Conservation (phyloP, 2,329 filamentous ascomycete species). For the Neodidymelliopsis sp. region DNA sequence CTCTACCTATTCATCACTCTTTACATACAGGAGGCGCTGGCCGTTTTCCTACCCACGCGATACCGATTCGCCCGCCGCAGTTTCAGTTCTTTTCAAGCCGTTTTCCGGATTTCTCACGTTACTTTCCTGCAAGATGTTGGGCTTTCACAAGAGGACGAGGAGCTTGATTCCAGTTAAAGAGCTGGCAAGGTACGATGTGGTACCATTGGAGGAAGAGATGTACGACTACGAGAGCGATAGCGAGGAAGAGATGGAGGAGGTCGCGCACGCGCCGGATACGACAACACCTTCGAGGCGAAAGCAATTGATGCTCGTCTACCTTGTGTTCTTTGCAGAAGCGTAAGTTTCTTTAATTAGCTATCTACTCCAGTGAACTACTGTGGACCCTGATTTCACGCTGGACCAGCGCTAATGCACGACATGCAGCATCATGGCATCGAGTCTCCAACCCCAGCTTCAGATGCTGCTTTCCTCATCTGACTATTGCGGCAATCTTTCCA, state of each 20-base stretch:
- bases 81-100: slow-evolving; percentile 6
- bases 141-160: slow-evolving; percentile 53
- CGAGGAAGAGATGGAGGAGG: slow-evolving; percentile 40
- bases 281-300: slow-evolving; percentile 27
- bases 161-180: slow-evolving; percentile 55
- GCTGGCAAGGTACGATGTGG: slow-evolving; percentile 52
- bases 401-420: slow-evolving; percentile 20
- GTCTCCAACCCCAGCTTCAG: slow-evolving; percentile 56
- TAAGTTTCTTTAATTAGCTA: slow-evolving; percentile 29
- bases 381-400: slow-evolving; percentile 16
- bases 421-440: slow-evolving; percentile 56
- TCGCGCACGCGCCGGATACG: slow-evolving; percentile 24
- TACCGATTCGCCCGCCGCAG: slow-evolving; percentile 15
- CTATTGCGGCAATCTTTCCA: slow-evolving; percentile 54
- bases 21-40: slow-evolving; percentile 15
- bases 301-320: slow-evolving; percentile 54
- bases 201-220: slow-evolving; percentile 38
- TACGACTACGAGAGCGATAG: slow-evolving; percentile 32
- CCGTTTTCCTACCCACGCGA: slow-evolving; percentile 14
- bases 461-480: slow-evolving; percentile 55
- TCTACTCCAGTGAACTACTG: slow-evolving; percentile 1
- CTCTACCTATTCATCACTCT: slow-evolving; percentile 19
- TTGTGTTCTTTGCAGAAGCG: slow-evolving; percentile 58
- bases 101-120: slow-evolving; percentile 5
- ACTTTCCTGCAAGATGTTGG: slow-evolving; percentile 48